Base-by-base conservation (phyloP, 805 yeast species). In the Pichia cephalocereana region DNA sequence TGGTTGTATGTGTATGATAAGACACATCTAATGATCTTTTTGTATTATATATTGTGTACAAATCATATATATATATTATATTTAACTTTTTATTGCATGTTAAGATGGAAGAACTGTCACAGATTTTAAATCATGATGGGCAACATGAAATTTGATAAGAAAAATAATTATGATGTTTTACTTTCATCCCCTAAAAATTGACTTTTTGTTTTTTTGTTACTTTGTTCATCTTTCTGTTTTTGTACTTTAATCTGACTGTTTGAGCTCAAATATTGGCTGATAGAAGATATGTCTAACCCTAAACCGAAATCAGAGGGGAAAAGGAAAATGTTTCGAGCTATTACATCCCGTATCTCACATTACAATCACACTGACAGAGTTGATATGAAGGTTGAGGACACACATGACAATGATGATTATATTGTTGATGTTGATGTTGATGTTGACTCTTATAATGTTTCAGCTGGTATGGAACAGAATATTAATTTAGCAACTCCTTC, bases 1-100 rank as follows among this genome's bases (percentile, higher is more conserved):
- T 69, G 95, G 95, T 0, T 88, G 96, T 57, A 53, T 59, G 6
- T 87, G 96, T 65, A 17, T 52, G 18, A 15, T 10, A 1, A 34
- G 17, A 34, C n/a, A 34, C 12, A 12, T 12, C 4, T 34, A 34
- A 34, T 15, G 6, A 6, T 5, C 5, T 4, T 23, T 23, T 23
- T 23, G 26, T 23, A 23, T 23, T 5, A 23, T 23, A 23, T 23
- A 23, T 6, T 23, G 26, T 23, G 7, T 23, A 6, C 5, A 23
- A 23, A 23, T 23, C 7, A 23, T 23, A n/a, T n/a, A n/a, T n/a
- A n/a, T n/a, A n/a, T n/a, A n/a, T n/a, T n/a, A n/a, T n/a, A 4
- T 23, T 23, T 23, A 23, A 23, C 26, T 23, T 5, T 23, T 23
- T 5, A 23, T 3, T 23, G 6, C 23, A 23, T 23, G 26, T 23